Base-by-base conservation (phyloP, 2,329 filamentous ascomycete species). In the Neoarthrinium moseri region DNA sequence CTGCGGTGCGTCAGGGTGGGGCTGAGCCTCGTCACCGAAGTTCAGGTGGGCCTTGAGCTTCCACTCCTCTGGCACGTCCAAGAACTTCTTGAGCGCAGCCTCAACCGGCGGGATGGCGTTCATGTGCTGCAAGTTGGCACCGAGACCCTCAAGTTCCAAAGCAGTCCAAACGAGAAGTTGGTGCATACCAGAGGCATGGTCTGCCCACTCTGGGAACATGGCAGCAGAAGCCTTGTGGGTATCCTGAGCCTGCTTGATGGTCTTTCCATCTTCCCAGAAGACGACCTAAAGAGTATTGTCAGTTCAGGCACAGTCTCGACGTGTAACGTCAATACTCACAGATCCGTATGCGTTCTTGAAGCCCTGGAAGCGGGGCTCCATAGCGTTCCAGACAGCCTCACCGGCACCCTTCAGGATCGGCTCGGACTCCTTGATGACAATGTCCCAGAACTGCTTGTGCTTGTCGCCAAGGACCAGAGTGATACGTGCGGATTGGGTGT, bases 71-170 rank as follows among this genome's bases (percentile, higher is more conserved):
- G 53, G 55, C 5, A 58, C 51, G 4, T 27, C 45, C 12, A 46
- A 30, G 42, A 52, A 56, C 38, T 54, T 48, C 41, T 51, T 49
- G 2, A 58, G 29, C 22, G 47, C 55, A 23, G 49, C 52, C 43
- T 57, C 50, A 20, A 53, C 51, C 2, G 55, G 55, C 4, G 54
- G 56, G 17, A 60, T 53, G n/a, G 51, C 50, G 12, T 43, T 43
- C 46, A 55, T 36, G 50, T 58, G 56, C 51, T 58, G 56, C 38
- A 58, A 48, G 49, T 56, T 57, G 49, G 53, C 56, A 5, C 55
- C 53, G n/a, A 58, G 39, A 4, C 56, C 55, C 18, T 58, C 56
- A 6, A 58, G 45, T 47, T 56, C 51, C 1, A 57, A 45, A n/a
- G 55, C 56, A 2, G 53, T 56, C 55, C 55, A 58, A 22, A 51